Conservation (phyloP, 1,139 yeast genomes). For the Hansenula sp. region DNA sequence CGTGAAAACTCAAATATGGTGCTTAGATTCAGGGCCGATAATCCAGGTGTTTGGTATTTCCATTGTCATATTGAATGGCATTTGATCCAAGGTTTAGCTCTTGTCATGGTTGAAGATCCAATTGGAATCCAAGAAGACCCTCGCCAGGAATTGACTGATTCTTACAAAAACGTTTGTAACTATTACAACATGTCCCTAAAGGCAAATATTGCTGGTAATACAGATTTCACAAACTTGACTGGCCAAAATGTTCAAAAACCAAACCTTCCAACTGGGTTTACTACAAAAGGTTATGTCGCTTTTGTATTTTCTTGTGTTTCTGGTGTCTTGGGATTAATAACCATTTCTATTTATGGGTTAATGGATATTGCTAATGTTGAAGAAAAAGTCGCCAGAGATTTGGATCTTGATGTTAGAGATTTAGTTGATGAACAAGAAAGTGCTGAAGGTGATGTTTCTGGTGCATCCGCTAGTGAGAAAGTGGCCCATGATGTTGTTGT, state of each 20-base stretch:
- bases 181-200: slow-evolving; percentile 41
- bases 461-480: too few relatives aligned
- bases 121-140: slow-evolving; percentile 48
- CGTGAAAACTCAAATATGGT: slow-evolving; percentile 67
- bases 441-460: not conserved
- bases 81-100: slow-evolving; percentile 79
- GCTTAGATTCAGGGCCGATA: slow-evolving; percentile 70
- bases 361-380: slow-evolving; percentile 64
- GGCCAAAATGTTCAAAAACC: slow-evolving; percentile 70
- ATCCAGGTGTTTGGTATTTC: slow-evolving; percentile 93
- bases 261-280: slow-evolving; percentile 79
- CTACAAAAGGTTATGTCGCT: slow-evolving; percentile 87
- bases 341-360: slow-evolving; percentile 80
- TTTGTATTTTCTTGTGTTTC: slow-evolving; percentile 73
- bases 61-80: slow-evolving; percentile 97
- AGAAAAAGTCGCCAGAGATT: slow-evolving; percentile 46
- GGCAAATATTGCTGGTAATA: slow-evolving; percentile 90
- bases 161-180: slow-evolving; percentile 59
- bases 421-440: slow-evolving; percentile 18
- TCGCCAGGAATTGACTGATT: slow-evolving; percentile 44
- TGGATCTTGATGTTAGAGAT: slow-evolving; percentile 39
- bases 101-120: slow-evolving; percentile 77
- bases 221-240: slow-evolving; percentile 57
- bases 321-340: slow-evolving; percentile 74
- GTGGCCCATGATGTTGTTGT: not conserved